phyloP scores from a whole-genome alignment of 257 asterid genomes.

The Craterostigma plantagineum region DNA sequence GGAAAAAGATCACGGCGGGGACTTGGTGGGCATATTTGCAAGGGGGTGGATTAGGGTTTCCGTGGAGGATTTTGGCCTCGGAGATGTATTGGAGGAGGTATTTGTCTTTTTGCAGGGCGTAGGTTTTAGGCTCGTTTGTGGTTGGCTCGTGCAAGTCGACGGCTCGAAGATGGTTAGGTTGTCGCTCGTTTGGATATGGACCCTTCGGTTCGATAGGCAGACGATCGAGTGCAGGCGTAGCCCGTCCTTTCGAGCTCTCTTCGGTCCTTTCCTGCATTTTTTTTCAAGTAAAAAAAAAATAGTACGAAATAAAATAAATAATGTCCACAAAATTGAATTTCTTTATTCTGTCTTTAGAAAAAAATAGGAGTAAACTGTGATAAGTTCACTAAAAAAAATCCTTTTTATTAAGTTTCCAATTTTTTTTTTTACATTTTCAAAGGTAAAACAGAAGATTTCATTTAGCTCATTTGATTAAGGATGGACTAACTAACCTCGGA shows the following conservation, averaged over 20 bases:
- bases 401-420: no score
- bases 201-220: constrained; percentile 22
- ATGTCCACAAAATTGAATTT: no score
- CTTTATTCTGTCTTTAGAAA: no score
- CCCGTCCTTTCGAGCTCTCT: constrained; percentile 21
- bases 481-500: no score
- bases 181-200: constrained; percentile 28
- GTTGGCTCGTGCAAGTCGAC: constrained; percentile 3
- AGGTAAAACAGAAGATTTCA: no score
- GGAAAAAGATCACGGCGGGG: constrained; percentile 72
- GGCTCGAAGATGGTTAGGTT: constrained; percentile 15
- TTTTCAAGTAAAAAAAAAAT: no score
- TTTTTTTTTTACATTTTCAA: no score
- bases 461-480: no score
- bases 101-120: constrained; percentile 36
- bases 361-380: no score
- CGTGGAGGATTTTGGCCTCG: constrained; percentile 23
- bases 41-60: constrained; percentile 13
- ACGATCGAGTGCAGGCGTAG: constrained; percentile 33
- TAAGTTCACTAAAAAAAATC: no score
- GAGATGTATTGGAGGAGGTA: constrained; percentile 17
- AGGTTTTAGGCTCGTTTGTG: constrained; percentile 17
- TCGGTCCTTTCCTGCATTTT: constrained; percentile 24
- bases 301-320: no score
- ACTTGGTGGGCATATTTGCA: constrained; percentile 27